Base-by-base conservation (phyloP, 176 grass and related monocot genomes). In the Rhynchospora breviuscula region DNA sequence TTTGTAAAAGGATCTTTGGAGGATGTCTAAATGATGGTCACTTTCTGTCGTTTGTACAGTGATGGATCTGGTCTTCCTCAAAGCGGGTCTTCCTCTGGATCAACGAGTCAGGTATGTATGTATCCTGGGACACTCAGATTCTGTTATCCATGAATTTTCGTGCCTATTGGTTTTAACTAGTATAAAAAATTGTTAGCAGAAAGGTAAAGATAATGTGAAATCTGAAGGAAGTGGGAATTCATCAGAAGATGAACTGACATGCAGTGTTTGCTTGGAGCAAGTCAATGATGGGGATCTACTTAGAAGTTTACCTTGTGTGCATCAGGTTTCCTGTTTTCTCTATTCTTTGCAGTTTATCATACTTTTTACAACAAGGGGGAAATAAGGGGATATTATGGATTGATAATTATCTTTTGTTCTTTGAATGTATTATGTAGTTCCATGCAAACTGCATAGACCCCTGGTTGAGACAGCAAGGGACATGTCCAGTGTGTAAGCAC, bases 241-340 rank as follows among this genome's bases (percentile, higher is more conserved):
- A 26, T 44, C 52, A 84, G 93, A 98, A 65, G 89, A 99, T 86
- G 96, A 90, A 22, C 84, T 99, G 78, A 95, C 85, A 84, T 98
- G 96, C 85, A 98, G 91, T 85, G 83, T 98, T 85, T 98, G 96
- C 88, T 93, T 98, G 67, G 93, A 98, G 91, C 89, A 98, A 98
- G 96, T 93, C 2, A 63, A 8, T 43, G 86, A 80, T 43, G 96
- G 93, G 58, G 96, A 95, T 85, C 62, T 93, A 18, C 82, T 98
- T 63, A 93, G 93, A 86, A 95, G 86, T 76, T 85, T 98, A 85
- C 96, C 96, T 52, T 98, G 96, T 85, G 89, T 98, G 84, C 96
- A 98, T 90, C 93, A 91, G 93, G 96, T 95, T 86, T 90, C 73
- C 53, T 59, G 63, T 53, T 13, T 83, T 58, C 8, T 11, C 10